Conservation (phyloP, 1,284 basidiomycete species). For the Puccinia coronata region DNA sequence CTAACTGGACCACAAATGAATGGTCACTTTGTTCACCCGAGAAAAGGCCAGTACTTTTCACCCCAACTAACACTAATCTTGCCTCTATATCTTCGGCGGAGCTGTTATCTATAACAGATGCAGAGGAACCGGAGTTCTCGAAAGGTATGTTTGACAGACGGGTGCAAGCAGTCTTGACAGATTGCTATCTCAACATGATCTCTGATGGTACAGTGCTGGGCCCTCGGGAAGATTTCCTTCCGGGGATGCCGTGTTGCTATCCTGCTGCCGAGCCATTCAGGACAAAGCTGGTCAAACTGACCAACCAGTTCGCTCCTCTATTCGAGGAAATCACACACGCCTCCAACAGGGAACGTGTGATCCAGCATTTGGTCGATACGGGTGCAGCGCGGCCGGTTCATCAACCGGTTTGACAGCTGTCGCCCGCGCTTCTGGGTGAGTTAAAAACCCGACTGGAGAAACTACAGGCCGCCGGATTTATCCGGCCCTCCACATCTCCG, state of each 20-base stretch:
- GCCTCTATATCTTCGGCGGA: neutral
- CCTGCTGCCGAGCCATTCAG: neutral
- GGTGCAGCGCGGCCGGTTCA: neutral
- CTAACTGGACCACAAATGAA: conserved; percentile 7
- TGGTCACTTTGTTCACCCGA: neutral
- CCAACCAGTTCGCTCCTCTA: neutral
- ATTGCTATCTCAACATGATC: neutral
- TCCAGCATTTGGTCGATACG: conserved; percentile 6
- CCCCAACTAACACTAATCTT: neutral
- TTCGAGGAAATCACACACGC: neutral
- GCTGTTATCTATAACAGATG: conserved; percentile 1
- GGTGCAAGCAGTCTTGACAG: neutral
- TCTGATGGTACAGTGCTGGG: neutral
- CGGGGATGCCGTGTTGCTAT: neutral
- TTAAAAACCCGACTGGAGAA: neutral
- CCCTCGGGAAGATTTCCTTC: neutral
- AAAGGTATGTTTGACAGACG: neutral
- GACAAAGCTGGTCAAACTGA: neutral
- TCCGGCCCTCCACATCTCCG: no score
- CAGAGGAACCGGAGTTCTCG: neutral
- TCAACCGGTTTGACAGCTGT: conserved; percentile 10
- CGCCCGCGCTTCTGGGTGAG: neutral
- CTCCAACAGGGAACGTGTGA: neutral
- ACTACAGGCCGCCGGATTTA: neutral
- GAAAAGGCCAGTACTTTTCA: neutral